Conservation (phyloP, 2,329 filamentous ascomycete genomes). For the Apiospora aurea region DNA sequence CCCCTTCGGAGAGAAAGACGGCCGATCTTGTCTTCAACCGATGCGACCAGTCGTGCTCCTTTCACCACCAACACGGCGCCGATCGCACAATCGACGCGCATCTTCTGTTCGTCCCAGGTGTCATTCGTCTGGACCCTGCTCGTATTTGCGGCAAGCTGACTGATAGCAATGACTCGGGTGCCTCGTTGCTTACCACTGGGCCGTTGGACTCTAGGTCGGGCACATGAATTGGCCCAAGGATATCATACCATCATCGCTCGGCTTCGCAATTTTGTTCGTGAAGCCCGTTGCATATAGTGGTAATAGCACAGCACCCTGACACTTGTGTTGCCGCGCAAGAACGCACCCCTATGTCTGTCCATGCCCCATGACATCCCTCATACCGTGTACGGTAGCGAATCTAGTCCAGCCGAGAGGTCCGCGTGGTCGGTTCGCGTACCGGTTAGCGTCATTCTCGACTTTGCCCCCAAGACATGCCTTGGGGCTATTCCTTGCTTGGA, state of each 20-base stretch:
- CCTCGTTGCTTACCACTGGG: not conserved
- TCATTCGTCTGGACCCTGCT: not conserved
- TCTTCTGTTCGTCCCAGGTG: not conserved
- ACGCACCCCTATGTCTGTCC: not conserved
- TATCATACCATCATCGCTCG: not conserved
- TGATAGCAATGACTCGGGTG: conserved; percentile 4
- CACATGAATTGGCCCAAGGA: not conserved
- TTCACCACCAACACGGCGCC: not conserved
- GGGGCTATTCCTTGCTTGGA: conserved; percentile 20
- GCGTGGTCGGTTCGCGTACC: conserved; percentile 15
- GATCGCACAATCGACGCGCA: not conserved
- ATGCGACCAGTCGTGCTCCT: conserved; percentile 4
- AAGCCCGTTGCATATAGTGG: not conserved
- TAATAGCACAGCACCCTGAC: not conserved
- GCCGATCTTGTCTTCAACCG: conserved; percentile 1
- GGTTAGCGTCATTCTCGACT: conserved; percentile 2
- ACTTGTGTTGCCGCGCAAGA: not conserved
- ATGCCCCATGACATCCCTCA: not conserved
- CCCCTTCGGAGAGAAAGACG: not conserved
- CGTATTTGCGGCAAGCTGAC: not conserved
- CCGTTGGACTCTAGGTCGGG: not conserved
- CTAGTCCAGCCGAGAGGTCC: conserved; percentile 8
- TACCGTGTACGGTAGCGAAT: conserved; percentile 12
- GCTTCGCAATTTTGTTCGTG: not conserved
- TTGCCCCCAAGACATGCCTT: conserved; percentile 1